Conservation (phyloP, 2,329 filamentous ascomycete genomes). For the Monosporascus cannonballus region DNA sequence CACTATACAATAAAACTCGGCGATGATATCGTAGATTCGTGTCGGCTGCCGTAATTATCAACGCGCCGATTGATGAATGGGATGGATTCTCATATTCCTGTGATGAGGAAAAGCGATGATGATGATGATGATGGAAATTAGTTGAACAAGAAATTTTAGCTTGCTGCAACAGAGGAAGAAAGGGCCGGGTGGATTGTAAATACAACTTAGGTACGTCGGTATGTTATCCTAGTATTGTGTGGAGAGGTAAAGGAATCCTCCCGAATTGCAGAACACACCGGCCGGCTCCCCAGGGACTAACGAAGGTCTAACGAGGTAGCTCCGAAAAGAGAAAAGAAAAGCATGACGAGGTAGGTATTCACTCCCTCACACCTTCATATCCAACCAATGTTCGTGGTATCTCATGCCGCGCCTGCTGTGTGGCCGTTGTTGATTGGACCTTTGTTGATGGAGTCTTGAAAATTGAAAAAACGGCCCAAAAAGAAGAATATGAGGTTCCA, state of each 20-base stretch:
- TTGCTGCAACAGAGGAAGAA: neutral
- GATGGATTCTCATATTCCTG: conserved; percentile 16
- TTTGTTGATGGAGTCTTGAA: conserved; percentile 16
- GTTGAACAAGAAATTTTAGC: neutral
- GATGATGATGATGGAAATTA: neutral
- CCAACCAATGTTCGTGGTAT: conserved; percentile 26
- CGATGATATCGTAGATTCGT: neutral
- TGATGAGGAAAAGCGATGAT: neutral
- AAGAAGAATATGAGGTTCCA: no score
- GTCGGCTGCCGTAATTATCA: conserved; percentile 12
- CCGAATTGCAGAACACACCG: no score
- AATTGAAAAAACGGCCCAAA: conserved; percentile 2
- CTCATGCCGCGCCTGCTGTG: conserved; percentile 10
- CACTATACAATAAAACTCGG: neutral
- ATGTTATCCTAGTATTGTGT: neutral
- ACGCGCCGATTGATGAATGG: conserved; percentile 17
- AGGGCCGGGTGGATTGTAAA: neutral
- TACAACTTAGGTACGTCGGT: neutral
- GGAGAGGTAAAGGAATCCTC: no score
- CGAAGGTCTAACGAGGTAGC: neutral
- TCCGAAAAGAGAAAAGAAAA: no score
- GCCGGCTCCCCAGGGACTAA: no score
- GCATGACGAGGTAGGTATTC: neutral
- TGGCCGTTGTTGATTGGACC: conserved; percentile 21
- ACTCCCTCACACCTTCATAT: neutral